Evolutionary conservation across 768 basidiomycete species (phyloP).

Genomic region (Serendipita indica): DNA sequence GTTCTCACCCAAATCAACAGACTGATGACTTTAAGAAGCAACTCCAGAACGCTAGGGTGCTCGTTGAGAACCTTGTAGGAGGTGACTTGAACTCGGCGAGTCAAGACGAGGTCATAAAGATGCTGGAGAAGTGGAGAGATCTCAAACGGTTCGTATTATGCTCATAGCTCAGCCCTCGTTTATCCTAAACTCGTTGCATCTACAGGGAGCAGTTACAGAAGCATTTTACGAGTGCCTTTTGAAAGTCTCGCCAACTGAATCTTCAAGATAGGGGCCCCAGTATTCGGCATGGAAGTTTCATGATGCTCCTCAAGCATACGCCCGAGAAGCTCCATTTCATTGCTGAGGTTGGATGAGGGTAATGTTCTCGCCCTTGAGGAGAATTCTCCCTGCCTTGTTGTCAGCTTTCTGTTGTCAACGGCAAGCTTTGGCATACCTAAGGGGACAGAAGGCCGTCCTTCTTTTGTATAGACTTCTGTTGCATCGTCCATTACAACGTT

Average conservation of each 20-base stretch:
- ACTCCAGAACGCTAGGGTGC: neutral
- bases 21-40: neutral
- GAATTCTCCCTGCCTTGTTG: slow-evolving; percentile 57
- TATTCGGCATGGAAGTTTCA: neutral
- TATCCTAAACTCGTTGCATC: neutral
- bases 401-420: slow-evolving; percentile 8
- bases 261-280: neutral
- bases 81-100: neutral
- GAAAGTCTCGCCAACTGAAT: neutral
- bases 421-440: slow-evolving; percentile 12
- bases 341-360: slow-evolving; percentile 69
- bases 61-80: neutral
- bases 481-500: slow-evolving; percentile 93
- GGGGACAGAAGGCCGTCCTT: slow-evolving; percentile 71
- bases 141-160: slow-evolving; percentile 3
- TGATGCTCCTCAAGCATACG: too few species aligned
- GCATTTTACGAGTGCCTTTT: neutral
- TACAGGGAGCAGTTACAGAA: slow-evolving; percentile 6
- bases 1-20: neutral
- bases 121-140: slow-evolving; percentile 9
- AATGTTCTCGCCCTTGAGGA: slow-evolving; percentile 96
- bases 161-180: too few species aligned
- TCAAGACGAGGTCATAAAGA: slow-evolving; percentile 4
- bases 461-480: slow-evolving; percentile 80
- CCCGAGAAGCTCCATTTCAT: neutral